Conservation (phyloP, 805 yeast species). For the Lachancea meyersii region DNA sequence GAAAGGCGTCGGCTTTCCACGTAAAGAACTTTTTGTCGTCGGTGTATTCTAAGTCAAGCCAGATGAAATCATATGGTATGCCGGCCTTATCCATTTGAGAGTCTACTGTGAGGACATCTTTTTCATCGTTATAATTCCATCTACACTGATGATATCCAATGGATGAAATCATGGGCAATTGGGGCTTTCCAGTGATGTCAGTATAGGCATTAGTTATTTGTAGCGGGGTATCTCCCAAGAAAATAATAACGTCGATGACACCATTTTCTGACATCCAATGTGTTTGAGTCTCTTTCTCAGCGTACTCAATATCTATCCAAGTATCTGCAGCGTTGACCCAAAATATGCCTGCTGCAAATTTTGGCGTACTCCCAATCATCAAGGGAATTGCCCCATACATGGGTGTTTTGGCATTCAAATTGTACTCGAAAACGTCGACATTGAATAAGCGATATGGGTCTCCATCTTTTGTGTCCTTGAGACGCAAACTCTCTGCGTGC, state of each 20-base stretch:
- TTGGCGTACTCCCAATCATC: conserved; percentile 60
- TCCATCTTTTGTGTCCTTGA: conserved; percentile 55
- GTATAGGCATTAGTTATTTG: conserved; percentile 59
- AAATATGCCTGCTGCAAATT: conserved; percentile 64
- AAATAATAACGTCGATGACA: conserved; percentile 62
- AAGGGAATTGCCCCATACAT: conserved; percentile 96
- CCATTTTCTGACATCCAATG: conserved; percentile 98
- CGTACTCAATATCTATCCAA: conserved; percentile 58
- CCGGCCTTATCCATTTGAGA: conserved; percentile 61
- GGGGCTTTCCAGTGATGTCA: conserved; percentile 61
- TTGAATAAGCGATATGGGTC: conserved; percentile 87
- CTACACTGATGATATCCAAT: conserved; percentile 94
- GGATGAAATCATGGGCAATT: conserved; percentile 70
- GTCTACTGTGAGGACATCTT: conserved; percentile 72
- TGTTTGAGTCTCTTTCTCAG: conserved; percentile 32
- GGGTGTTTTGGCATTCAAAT: conserved; percentile 70
- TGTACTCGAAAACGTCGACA: conserved; percentile 94
- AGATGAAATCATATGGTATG: conserved; percentile 84
- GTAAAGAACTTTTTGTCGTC: conserved; percentile 84
- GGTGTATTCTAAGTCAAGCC: conserved; percentile 94
- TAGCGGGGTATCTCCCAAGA: conserved; percentile 49
- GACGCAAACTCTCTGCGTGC: conserved; percentile 75
- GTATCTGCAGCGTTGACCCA: conserved; percentile 96
- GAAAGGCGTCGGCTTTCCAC: conserved; percentile 73
- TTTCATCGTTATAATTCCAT: conserved; percentile 91